Percentiles rank a stretch among this genome's conserved stretches.
Conservation (phyloP, 805 yeast genomes). For the Yamadazyma akitaensis region DNA sequence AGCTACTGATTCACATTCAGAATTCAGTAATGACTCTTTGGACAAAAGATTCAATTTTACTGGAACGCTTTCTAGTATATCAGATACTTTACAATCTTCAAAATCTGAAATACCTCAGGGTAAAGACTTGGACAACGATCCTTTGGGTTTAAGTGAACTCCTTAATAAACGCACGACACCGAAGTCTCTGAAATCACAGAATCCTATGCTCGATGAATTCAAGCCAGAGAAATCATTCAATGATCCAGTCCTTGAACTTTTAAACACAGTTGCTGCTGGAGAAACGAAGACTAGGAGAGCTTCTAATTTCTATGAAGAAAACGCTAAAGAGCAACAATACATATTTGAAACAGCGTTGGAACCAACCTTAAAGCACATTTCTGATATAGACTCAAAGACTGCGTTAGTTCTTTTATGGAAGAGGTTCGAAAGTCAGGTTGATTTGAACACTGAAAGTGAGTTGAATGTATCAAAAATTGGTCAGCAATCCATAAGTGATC, state of each 20-base stretch:
- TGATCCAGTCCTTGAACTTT: background rate
- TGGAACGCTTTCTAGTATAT: background rate
- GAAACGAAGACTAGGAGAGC: background rate
- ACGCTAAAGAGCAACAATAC: background rate
- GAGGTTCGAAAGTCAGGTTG: background rate
- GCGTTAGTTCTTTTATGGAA: background rate
- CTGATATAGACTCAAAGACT: background rate
- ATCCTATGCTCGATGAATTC: background rate
- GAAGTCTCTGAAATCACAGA: background rate
- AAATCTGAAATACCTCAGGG: background rate
- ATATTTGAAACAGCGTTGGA: background rate
- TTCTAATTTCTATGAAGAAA: background rate
- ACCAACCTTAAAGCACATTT: conserved; percentile 1
- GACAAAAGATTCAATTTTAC: background rate
- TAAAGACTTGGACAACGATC: background rate
- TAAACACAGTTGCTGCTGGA: background rate
- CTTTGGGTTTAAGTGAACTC: background rate
- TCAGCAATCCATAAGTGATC: background rate
- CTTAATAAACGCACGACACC: background rate
- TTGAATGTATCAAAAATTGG: background rate
- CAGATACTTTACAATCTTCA: background rate
- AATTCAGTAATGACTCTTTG: background rate
- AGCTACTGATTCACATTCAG: background rate
- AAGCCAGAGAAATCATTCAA: background rate
- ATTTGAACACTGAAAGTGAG: background rate